These are phyloP conservation scores for Styphnolobium japonicum DNA, from an alignment of 306 rosid genomes.

Conservation along the genomic window DNA sequence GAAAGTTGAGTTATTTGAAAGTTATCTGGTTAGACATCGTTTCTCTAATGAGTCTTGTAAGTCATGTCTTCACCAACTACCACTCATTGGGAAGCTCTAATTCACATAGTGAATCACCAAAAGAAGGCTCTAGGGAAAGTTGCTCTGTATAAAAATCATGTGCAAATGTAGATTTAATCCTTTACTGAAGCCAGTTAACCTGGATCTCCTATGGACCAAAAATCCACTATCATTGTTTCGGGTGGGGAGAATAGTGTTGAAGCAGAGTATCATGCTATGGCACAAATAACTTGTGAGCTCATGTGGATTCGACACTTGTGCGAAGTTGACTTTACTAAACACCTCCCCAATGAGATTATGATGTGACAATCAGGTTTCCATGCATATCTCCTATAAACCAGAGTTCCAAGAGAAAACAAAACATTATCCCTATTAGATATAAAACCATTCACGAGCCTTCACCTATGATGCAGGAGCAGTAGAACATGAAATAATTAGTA, in stretches of 20 bases:
- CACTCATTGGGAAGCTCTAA: not conserved
- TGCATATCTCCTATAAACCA: not conserved
- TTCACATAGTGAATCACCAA: not conserved
- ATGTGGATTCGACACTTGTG: not conserved
- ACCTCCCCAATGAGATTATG: not conserved
- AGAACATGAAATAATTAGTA: too few relatives aligned
- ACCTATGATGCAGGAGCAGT: too few relatives aligned
- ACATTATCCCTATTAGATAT: too few relatives aligned
- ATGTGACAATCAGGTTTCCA: not conserved
- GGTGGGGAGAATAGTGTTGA: too few relatives aligned
- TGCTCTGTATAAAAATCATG: not conserved
- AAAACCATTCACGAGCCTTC: too few relatives aligned
- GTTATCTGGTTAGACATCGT: not conserved
- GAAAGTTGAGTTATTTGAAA: not conserved
- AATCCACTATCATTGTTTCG: too few relatives aligned
- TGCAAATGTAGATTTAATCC: too few relatives aligned
- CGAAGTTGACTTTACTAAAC: not conserved
- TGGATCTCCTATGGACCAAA: not conserved
- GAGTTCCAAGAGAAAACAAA: not conserved
- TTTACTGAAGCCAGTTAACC: too few relatives aligned
- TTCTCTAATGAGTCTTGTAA: not conserved
- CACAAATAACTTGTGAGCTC: not conserved
- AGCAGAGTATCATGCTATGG: not conserved
- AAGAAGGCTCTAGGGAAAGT: not conserved
- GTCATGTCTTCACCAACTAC: not conserved